Evolutionary conservation across 805 yeast species (phyloP), one percentile per base, ranked within the genome.

Genomic region (Candida koratica): DNA sequence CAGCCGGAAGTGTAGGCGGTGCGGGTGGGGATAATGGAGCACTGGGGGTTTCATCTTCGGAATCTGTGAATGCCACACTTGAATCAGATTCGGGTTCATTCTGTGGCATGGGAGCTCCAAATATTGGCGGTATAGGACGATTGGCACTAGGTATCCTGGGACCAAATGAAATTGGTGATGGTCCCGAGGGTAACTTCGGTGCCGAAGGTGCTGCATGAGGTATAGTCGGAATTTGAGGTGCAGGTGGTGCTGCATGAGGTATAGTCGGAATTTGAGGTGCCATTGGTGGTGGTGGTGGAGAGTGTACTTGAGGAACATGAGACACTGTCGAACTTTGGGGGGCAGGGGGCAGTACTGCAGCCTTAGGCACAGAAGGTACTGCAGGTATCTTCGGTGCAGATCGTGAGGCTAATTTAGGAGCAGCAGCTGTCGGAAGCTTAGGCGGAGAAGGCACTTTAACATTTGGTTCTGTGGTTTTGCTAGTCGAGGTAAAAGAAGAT

Each of bases 1-100:
- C 45, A 38, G 42, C 54, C 10, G 41, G 45, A 28, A 56, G 41
- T 38, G 67, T 56, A 1, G 51, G 33, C 38, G 67, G 58, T 1
- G 49, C 25, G 7, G 61, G 53, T 1, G 38, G 28, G 10, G 16
- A 5, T 8, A 10, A 7, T 8, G 23, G 23, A 8, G 23, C 23
- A 8, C 7, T 10, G 9, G 24, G 28, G 12, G 55, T 18, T 9
- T 16, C 34, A 26, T 20, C 56, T 48, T 40, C 43, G 2, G 34
- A 34, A 10, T 34, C 43, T 10, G 42, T 35, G 11, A 29, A 29
- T 7, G 31, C 44, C 17, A 32, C 32, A n/a, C 28, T 41, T 4
- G 41, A 39, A 16, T 38, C 46, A 9, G 28, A 29, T 12, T 29
- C 20, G 17, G 17, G 30, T 8, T 33, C 18, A 2, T 20, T 30